Conservation (phyloP, 352 stramenopile species). For the Pythium periplocum region DNA sequence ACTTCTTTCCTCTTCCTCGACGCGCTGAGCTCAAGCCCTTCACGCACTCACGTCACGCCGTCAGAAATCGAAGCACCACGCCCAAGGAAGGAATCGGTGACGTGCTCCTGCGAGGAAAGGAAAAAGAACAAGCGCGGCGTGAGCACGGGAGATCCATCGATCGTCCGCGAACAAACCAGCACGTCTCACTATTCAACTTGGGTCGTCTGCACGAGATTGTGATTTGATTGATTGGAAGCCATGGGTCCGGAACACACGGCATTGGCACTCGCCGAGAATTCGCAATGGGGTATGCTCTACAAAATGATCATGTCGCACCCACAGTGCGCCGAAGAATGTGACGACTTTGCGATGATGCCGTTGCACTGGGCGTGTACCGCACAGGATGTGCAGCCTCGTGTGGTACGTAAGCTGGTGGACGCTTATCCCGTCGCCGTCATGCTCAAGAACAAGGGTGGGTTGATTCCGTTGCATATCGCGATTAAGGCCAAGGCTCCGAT, state of each 20-base stretch:
- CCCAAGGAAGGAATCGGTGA: too few species aligned
- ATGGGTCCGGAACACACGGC: slow-evolving; percentile 23
- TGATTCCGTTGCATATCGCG: slow-evolving; percentile 78
- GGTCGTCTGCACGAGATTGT: too few species aligned
- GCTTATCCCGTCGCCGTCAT: slow-evolving; percentile 40
- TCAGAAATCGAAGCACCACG: too few species aligned
- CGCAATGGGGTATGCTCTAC: slow-evolving; percentile 61
- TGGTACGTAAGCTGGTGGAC: slow-evolving; percentile 64
- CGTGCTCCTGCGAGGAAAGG: too few species aligned
- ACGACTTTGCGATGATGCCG: slow-evolving; percentile 86
- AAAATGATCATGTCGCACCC: slow-evolving; percentile 43
- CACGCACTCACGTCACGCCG: too few species aligned
- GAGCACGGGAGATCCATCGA: too few species aligned
- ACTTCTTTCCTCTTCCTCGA: too few species aligned
- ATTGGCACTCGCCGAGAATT: slow-evolving; percentile 69
- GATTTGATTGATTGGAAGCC: too few species aligned
- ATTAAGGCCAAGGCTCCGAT: slow-evolving; percentile 70
- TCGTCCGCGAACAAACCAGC: too few species aligned
- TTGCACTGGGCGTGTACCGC: slow-evolving; percentile 84
- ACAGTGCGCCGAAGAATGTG: slow-evolving; percentile 59
- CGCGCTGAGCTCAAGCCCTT: too few species aligned
- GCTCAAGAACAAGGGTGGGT: slow-evolving; percentile 72
- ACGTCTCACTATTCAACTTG: too few species aligned
- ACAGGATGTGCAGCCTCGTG: slow-evolving; percentile 51
- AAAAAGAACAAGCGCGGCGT: too few species aligned